Percentiles rank a stretch among this genome's conserved stretches.
phyloP scores from a whole-genome alignment of 176 grass and related monocot species.

The Aegilops umbellulata region DNA sequence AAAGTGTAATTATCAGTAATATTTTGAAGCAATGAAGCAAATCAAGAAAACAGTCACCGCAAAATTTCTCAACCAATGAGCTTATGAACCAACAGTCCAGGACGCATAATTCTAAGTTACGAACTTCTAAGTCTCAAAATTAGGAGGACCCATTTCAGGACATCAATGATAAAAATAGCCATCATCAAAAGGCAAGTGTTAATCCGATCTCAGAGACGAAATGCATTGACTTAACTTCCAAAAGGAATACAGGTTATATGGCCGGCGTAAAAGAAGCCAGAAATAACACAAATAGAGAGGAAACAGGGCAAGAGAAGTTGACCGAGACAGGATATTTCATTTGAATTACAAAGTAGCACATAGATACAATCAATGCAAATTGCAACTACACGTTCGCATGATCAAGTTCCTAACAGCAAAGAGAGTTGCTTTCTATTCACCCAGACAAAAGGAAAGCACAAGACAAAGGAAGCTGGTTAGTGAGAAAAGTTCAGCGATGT shows the following conservation, averaged over 20 bases:
- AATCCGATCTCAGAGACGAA: not conserved
- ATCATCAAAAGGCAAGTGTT: not conserved
- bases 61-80: not conserved
- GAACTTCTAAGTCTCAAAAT: not conserved
- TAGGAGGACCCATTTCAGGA: not conserved
- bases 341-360: not conserved
- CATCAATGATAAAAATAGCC: slow-evolving; percentile 10
- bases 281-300: slow-evolving; percentile 5
- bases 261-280: not conserved
- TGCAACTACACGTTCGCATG: not conserved
- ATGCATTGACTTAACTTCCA: slow-evolving; percentile 1
- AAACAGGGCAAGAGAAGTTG: not conserved
- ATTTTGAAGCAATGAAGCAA: not conserved
- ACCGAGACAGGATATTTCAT: not conserved
- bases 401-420: not conserved
- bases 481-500: not conserved
- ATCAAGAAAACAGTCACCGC: not conserved
- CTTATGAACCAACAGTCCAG: not conserved
- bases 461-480: not conserved
- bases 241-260: not conserved
- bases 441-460: not conserved
- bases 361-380: not conserved
- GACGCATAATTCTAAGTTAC: not conserved
- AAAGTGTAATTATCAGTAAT: not conserved
- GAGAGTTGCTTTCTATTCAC: not conserved